A percentile compares a stretch with the other conserved stretches of the same genome.
These are phyloP conservation scores for Tripterygium wilfordii DNA, from an alignment of 177 flowering plant species.

Conservation along the genomic window DNA sequence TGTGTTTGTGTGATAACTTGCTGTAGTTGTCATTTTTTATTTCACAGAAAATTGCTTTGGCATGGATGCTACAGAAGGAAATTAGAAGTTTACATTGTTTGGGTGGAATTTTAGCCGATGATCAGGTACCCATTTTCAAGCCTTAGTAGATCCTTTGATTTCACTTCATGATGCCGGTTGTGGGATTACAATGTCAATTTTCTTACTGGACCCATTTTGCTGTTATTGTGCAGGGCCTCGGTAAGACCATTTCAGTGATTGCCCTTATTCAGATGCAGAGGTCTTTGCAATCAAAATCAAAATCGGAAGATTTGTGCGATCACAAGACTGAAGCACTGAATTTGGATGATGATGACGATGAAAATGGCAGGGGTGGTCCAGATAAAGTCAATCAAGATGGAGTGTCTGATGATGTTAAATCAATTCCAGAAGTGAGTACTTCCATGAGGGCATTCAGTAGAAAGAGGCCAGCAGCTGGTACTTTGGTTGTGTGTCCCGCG, in stretches of 20 bases:
- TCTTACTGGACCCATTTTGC: too few species aligned
- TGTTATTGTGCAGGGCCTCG: conserved; percentile 75
- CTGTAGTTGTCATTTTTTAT: neutral
- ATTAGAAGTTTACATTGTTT: conserved; percentile 55
- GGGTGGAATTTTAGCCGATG: conserved; percentile 98
- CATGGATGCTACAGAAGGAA: conserved; percentile 96
- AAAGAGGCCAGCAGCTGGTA: conserved; percentile 79
- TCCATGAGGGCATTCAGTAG: conserved; percentile 25
- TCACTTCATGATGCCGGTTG: too few species aligned
- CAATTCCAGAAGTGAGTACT: conserved; percentile 29
- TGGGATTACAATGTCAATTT: too few species aligned
- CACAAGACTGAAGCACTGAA: conserved; percentile 54
- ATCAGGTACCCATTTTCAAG: too few species aligned
- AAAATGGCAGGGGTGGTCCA: conserved; percentile 19
- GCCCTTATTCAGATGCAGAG: conserved; percentile 80
- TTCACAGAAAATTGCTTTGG: conserved; percentile 85
- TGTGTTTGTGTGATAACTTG: conserved; percentile 1
- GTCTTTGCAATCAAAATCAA: conserved; percentile 34
- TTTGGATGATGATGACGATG: conserved; percentile 82
- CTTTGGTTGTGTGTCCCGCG: conserved; percentile 96
- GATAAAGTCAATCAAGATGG: conserved; percentile 27
- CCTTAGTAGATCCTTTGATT: too few species aligned
- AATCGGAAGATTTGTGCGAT: conserved; percentile 22
- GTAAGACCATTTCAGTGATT: conserved; percentile 88
- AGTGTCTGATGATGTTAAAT: conserved; percentile 28